phyloP scores from a whole-genome alignment of 345 rosid genomes.

The Populus tremula region DNA sequence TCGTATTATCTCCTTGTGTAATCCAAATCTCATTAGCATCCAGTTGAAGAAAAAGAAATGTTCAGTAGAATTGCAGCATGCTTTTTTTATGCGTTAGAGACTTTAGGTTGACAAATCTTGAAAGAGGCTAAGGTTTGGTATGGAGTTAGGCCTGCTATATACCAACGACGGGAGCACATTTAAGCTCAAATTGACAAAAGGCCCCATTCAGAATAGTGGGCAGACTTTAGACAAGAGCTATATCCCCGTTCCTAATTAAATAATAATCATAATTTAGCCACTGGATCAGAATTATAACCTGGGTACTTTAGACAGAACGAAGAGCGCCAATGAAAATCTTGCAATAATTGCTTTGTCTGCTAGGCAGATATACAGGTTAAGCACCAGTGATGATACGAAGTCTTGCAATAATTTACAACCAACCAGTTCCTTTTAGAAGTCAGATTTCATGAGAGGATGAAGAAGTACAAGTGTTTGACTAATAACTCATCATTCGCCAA shows the following conservation, averaged over 20 bases:
- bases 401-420: conserved; percentile 3
- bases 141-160: background rate
- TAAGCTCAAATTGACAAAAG: background rate
- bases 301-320: background rate
- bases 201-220: background rate
- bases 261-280: background rate
- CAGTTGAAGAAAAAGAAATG: background rate
- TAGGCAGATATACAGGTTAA: background rate
- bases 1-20: background rate
- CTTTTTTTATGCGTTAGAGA: background rate
- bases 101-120: background rate
- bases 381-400: background rate
- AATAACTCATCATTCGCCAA: conserved; percentile 17
- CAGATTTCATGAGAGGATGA: conserved; percentile 20
- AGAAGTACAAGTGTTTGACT: conserved; percentile 17
- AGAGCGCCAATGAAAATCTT: background rate
- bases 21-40: background rate
- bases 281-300: background rate
- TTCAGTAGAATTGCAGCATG: too few species aligned
- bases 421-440: conserved; percentile 18
- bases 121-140: background rate
- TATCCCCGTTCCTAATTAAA: background rate
- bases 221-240: background rate
- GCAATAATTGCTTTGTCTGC: background rate
- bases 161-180: background rate